Evolutionary conservation across 345 rosid species (phyloP).

Genomic region (Citrus maxima): DNA sequence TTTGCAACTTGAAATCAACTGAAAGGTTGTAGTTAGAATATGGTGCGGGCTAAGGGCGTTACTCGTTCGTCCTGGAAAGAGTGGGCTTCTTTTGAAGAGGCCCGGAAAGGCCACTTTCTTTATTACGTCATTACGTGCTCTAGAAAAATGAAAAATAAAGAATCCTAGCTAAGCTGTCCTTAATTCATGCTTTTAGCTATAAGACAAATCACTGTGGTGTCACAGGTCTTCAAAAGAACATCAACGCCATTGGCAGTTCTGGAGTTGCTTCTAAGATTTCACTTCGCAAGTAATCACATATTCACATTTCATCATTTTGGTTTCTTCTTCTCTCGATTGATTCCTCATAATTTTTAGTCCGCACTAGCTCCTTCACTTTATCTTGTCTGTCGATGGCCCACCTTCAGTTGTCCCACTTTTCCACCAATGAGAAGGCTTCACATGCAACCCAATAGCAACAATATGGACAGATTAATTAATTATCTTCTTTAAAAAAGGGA

Average conservation of each 20-base stretch:
- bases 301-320: conserved; percentile 11
- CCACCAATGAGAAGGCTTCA: background rate
- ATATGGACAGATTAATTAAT: background rate
- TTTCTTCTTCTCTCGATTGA: background rate
- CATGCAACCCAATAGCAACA: background rate
- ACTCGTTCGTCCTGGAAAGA: background rate
- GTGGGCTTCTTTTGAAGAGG: too few species aligned
- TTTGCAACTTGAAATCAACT: too few species aligned
- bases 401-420: background rate
- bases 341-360: conserved; percentile 7
- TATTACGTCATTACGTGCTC: background rate
- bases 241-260: background rate
- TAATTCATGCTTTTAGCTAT: background rate
- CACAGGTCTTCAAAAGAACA: background rate
- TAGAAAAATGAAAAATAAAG: too few species aligned
- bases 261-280: conserved; percentile 17
- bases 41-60: background rate
- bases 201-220: background rate
- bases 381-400: conserved; percentile 9
- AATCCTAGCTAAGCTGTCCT: too few species aligned
- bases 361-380: background rate
- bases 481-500: too few species aligned
- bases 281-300: conserved; percentile 1
- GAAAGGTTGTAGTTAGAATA: background rate
- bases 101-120: background rate